Conservation (phyloP, 2,329 filamentous ascomycete genomes). For the Fusarium sp. region DNA sequence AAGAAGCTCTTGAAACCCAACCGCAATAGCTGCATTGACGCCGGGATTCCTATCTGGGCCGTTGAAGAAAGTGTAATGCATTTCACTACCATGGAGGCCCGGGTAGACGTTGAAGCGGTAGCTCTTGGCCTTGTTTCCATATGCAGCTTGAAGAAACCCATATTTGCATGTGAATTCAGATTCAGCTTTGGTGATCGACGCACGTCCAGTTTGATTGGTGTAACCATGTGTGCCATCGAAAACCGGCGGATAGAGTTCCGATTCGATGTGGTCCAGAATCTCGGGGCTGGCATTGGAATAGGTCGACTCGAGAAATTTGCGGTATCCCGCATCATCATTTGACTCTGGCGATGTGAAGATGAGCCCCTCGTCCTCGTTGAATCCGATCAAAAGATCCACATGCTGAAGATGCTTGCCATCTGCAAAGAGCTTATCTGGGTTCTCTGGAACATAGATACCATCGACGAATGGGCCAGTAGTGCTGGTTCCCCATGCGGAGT, state of each 20-base stretch:
- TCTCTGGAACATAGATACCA: background rate
- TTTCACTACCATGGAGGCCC: background rate
- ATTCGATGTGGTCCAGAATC: background rate
- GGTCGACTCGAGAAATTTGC: background rate
- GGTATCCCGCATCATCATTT: background rate
- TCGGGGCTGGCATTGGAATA: rapidly evolving
- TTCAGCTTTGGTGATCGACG: background rate
- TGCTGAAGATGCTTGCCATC: background rate
- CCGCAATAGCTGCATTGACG: background rate
- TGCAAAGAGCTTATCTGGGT: background rate
- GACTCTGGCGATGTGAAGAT: background rate
- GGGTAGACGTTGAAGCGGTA: background rate
- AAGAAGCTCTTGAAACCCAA: background rate
- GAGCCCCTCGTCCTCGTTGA: background rate
- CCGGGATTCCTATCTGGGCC: background rate
- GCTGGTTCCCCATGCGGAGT: background rate
- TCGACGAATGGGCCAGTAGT: background rate
- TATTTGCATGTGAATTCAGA: background rate
- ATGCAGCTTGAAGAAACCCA: background rate
- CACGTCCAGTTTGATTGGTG: background rate
- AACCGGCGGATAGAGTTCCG: background rate
- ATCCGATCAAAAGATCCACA: background rate
- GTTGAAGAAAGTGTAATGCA: background rate
- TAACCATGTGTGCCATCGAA: background rate
- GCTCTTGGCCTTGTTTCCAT: background rate